Conservation (phyloP, 768 basidiomycete genomes). For the Lactarius deliciosus region DNA sequence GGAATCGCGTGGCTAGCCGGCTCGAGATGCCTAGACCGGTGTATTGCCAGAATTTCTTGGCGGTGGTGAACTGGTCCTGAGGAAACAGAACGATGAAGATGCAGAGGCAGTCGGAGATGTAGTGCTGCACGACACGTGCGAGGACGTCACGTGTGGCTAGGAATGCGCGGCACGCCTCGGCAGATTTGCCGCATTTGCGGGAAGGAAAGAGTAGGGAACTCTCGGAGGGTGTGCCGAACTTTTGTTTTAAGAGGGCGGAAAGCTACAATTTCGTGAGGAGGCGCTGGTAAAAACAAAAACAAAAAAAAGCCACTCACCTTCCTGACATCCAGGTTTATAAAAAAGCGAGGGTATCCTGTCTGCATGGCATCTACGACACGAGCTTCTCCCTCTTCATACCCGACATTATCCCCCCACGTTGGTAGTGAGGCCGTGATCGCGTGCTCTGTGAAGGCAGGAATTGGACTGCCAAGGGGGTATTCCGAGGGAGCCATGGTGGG, state of each 20-base stretch:
- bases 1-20: conserved; percentile 78
- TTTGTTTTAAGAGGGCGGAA: conserved; percentile 69
- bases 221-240: conserved; percentile 72
- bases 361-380: conserved; percentile 79
- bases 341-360: conserved; percentile 92
- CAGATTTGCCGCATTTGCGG: conserved; percentile 61
- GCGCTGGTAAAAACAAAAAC: not conserved
- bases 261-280: conserved; percentile 62
- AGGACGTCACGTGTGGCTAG: conserved; percentile 54
- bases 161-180: conserved; percentile 75
- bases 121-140: conserved; percentile 64
- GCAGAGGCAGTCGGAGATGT: conserved; percentile 48
- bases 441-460: conserved; percentile 74
- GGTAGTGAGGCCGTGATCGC: conserved; percentile 95
- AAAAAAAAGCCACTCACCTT: conserved; percentile 53
- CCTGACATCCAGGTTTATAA: conserved; percentile 80
- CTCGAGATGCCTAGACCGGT: conserved; percentile 88
- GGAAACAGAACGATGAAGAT: conserved; percentile 86
- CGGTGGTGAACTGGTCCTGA: conserved; percentile 53
- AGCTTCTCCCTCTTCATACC: conserved; percentile 86
- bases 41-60: conserved; percentile 97
- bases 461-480: conserved; percentile 46
- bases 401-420: conserved; percentile 88
- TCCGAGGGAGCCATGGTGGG: conserved; percentile 17
- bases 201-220: conserved; percentile 79